Conservation (phyloP, 306 rosid species). For the Sechiopsis laciniata region DNA sequence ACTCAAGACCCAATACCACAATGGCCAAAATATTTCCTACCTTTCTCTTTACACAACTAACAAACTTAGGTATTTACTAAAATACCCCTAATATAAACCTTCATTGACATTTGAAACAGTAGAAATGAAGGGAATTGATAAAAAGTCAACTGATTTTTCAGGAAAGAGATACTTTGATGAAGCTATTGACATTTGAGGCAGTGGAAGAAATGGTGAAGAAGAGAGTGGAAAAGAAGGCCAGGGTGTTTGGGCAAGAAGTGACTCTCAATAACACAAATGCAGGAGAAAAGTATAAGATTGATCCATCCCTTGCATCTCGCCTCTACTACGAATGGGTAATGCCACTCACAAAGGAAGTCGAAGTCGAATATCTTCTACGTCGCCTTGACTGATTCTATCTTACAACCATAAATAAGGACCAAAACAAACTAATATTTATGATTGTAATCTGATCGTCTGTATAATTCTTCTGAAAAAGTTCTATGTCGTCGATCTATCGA, state of each 20-base stretch:
- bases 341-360: constrained; percentile 75
- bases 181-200: constrained; percentile 55
- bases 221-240: constrained; percentile 83
- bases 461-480: too few relatives aligned
- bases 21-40: too few relatives aligned
- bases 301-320: constrained; percentile 48
- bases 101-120: neutral
- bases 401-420: too few relatives aligned
- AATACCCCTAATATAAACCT: too few relatives aligned
- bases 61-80: too few relatives aligned
- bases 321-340: constrained; percentile 72
- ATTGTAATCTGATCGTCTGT: too few relatives aligned
- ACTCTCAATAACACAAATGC: constrained; percentile 24
- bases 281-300: constrained; percentile 39
- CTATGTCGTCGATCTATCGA: neutral
- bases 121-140: neutral
- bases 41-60: too few relatives aligned
- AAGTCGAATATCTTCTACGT: constrained; percentile 76
- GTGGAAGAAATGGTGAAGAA: constrained; percentile 72
- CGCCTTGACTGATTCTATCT: constrained; percentile 38
- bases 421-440: too few relatives aligned
- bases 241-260: constrained; percentile 59
- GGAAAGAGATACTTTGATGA: constrained; percentile 75
- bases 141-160: constrained; percentile 25
- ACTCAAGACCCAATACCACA: too few relatives aligned